Evolutionary conservation across 2,329 filamentous ascomycete species (phyloP).

Genomic region (Pestalotiopsis sp.): DNA sequence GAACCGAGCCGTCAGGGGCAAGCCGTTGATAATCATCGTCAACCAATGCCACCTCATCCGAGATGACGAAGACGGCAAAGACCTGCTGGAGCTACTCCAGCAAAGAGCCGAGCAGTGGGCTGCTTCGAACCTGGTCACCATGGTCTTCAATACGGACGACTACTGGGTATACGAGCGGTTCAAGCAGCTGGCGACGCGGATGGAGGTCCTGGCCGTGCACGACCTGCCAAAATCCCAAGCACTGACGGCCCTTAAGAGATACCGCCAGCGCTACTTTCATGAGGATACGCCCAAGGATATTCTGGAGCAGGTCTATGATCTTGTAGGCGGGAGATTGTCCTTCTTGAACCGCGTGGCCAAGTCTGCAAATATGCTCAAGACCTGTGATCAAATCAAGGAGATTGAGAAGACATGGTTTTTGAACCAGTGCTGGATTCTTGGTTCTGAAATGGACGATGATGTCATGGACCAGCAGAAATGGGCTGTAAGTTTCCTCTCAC

Average conservation of each 20-base stretch:
- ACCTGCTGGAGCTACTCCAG: conserved; percentile 91
- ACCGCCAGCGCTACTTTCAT: conserved; percentile 77
- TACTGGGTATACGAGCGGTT: conserved; percentile 98
- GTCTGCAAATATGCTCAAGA: conserved; percentile 75
- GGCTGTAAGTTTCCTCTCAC: conserved; percentile 61
- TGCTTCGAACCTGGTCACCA: conserved; percentile 84
- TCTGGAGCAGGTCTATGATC: conserved; percentile 80
- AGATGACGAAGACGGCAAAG: conserved; percentile 90
- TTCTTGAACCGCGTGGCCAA: conserved; percentile 93
- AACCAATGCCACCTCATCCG: conserved; percentile 91
- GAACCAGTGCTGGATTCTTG: conserved; percentile 78
- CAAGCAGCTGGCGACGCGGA: conserved; percentile 88
- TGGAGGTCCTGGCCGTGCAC: conserved; percentile 87
- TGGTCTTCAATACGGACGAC: conserved; percentile 95
- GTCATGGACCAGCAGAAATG: conserved; percentile 99
- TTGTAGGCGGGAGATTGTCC: conserved; percentile 83
- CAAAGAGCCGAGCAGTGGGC: conserved; percentile 97
- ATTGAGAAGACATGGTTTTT: conserved; percentile 79
- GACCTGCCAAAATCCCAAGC: conserved; percentile 83
- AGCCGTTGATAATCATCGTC: conserved; percentile 87
- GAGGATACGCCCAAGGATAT: conserved; percentile 58
- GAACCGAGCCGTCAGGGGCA: conserved; percentile 61
- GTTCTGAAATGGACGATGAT: conserved; percentile 85
- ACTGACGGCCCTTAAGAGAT: conserved; percentile 74
- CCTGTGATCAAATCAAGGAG: conserved; percentile 73